phyloP scores from a whole-genome alignment of 2,329 filamentous ascomycete species.

The Cladosporium velox region DNA sequence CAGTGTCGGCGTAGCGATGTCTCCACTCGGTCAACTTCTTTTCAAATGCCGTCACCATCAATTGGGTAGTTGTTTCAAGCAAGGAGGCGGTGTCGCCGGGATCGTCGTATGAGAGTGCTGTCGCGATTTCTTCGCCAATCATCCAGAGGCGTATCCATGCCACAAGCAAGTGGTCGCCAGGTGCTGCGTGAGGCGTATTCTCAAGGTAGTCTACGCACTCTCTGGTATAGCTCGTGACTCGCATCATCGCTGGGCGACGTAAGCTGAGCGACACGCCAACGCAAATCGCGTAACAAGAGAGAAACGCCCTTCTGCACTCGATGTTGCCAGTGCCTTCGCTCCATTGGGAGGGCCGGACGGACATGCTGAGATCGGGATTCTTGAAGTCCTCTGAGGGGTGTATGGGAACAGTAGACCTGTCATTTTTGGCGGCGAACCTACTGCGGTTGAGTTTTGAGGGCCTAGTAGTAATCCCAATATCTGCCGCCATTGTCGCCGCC shows the following conservation, averaged over 20 bases:
- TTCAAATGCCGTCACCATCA: conserved; percentile 66
- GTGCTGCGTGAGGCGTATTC: conserved; percentile 56
- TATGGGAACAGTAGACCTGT: conserved; percentile 14
- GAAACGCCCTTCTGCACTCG: conserved; percentile 60
- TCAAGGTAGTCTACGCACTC: conserved; percentile 61
- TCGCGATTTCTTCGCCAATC: conserved; percentile 67
- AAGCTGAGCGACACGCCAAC: conserved; percentile 63
- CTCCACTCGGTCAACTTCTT: conserved; percentile 63
- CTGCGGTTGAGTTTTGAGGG: conserved; percentile 20
- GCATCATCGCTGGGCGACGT: conserved; percentile 61
- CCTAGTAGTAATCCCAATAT: conserved; percentile 41
- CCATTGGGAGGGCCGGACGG: conserved; percentile 22
- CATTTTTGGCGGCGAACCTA: conserved; percentile 21
- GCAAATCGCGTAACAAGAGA: conserved; percentile 61
- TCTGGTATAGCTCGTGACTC: conserved; percentile 62
- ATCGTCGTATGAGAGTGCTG: conserved; percentile 69
- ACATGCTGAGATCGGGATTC: conserved; percentile 34
- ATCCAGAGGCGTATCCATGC: conserved; percentile 62
- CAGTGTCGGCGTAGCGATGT: conserved; percentile 48
- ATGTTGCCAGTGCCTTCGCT: conserved; percentile 55
- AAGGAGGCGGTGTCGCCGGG: conserved; percentile 55
- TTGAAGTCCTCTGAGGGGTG: conserved; percentile 31
- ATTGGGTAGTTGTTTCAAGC: conserved; percentile 64
- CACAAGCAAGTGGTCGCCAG: conserved; percentile 60
- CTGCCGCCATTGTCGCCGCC: conserved; percentile 53